Conservation (phyloP, 768 basidiomycete genomes). For the Pholiota microspora region DNA sequence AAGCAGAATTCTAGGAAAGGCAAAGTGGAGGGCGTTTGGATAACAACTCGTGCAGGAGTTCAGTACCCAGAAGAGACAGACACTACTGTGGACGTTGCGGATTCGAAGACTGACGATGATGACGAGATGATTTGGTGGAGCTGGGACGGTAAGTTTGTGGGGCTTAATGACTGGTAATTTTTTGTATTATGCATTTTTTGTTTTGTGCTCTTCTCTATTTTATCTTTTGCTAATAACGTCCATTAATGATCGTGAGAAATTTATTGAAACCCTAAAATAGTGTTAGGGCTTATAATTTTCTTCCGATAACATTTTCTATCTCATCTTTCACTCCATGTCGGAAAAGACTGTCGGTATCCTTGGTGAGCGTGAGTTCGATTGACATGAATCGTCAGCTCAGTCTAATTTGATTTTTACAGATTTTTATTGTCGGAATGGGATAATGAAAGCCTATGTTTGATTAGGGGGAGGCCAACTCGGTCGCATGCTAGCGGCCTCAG, state of each 20-base stretch:
- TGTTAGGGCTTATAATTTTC: not conserved
- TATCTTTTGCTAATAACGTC: not conserved
- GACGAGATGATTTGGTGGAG: conserved; percentile 62
- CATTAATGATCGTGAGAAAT: not conserved
- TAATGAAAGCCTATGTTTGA: conserved; percentile 13
- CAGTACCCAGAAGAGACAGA: conserved; percentile 1
- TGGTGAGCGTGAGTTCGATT: conserved; percentile 43
- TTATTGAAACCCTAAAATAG: not conserved
- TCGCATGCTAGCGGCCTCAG: conserved; percentile 92
- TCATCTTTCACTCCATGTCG: conserved; percentile 19
- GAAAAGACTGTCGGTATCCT: conserved; percentile 50
- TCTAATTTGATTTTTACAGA: conserved; percentile 10
- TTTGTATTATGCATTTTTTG: not conserved
- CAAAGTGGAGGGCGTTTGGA: conserved; percentile 49
- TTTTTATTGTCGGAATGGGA: conserved; percentile 7
- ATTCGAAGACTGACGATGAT: conserved; percentile 9
- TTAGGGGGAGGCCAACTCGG: conserved; percentile 96
- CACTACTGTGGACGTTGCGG: not conserved
- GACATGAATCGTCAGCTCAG: not conserved
- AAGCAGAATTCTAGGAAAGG: conserved; percentile 21
- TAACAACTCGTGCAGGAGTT: conserved; percentile 29
- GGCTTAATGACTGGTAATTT: conserved; percentile 47
- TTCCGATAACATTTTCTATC: not conserved
- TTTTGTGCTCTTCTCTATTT: not conserved
- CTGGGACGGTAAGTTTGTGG: conserved; percentile 55